These are phyloP conservation scores for Yarrowia sp. DNA, from an alignment of 805 yeast genomes.

Conservation along the genomic window DNA sequence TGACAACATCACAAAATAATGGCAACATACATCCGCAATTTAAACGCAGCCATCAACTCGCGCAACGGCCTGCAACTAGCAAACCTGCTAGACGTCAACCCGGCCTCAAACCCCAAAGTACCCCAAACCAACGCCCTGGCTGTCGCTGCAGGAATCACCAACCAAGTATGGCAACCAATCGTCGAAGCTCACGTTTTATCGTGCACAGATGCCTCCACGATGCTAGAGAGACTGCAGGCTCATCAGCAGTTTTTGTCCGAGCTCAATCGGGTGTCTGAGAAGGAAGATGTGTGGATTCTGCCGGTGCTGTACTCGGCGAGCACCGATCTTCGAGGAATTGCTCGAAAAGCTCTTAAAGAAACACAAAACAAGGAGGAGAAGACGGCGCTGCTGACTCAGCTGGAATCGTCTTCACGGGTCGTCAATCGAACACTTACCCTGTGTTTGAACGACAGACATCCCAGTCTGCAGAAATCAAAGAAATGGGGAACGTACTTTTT, in stretches of 20 bases:
- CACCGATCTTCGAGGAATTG: conserved; percentile 34
- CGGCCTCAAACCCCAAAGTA: neutral
- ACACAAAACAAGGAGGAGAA: conserved; percentile 9
- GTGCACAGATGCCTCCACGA: neutral
- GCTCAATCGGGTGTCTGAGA: conserved; percentile 74
- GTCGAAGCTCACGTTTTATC: neutral
- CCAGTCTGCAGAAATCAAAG: conserved; percentile 50
- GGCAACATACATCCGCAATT: conserved; percentile 4
- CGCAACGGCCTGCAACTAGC: conserved; percentile 15
- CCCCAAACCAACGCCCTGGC: conserved; percentile 14
- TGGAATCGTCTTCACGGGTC: conserved; percentile 59
- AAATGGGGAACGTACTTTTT: conserved; percentile 67
- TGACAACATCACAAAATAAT: neutral
- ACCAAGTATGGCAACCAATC: neutral
- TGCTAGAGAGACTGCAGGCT: conserved; percentile 9
- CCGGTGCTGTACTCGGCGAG: conserved; percentile 36
- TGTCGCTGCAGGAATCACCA: conserved; percentile 14
- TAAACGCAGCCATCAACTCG: conserved; percentile 4
- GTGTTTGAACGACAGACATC: conserved; percentile 74
- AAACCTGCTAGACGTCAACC: neutral
- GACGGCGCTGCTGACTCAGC: conserved; percentile 15
- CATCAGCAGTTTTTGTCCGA: conserved; percentile 1
- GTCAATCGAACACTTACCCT: conserved; percentile 72
- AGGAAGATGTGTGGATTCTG: conserved; percentile 64
- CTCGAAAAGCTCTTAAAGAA: neutral